phyloP scores from a whole-genome alignment of 148 eudicot species.

The Camellia sinensis region DNA sequence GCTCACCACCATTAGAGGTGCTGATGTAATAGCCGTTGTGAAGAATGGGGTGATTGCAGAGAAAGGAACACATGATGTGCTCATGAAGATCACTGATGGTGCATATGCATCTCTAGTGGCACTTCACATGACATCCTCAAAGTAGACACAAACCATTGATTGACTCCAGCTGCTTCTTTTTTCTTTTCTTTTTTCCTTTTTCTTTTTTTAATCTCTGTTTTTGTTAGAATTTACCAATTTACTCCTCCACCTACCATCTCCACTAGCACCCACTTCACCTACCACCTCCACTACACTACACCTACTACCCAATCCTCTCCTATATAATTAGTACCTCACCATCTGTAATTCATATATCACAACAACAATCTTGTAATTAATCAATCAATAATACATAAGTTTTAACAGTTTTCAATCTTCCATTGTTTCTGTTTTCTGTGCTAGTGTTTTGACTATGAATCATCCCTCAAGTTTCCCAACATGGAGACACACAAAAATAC shows the following conservation, averaged over 20 bases:
- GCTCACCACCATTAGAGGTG: slow-evolving; percentile 54
- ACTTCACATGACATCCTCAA: slow-evolving; percentile 36
- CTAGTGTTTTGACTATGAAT: not conserved
- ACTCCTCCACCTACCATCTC: no score
- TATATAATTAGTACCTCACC: no score
- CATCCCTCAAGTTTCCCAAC: not conserved
- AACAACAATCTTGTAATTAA: no score
- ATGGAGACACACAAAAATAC: no score
- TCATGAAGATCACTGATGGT: slow-evolving; percentile 54
- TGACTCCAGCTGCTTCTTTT: no score
- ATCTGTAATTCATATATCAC: no score
- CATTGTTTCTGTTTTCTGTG: not conserved
- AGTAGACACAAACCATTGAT: not conserved
- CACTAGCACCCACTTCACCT: no score
- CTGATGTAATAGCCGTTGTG: slow-evolving; percentile 65
- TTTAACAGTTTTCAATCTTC: not conserved
- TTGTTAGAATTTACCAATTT: no score
- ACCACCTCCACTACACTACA: no score
- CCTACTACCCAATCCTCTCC: no score
- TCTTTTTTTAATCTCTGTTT: not conserved
- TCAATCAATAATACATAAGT: no score
- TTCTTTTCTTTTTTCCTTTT: no score
- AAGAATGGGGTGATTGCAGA: slow-evolving; percentile 72
- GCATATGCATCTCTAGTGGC: slow-evolving; percentile 76
- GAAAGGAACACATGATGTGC: slow-evolving; percentile 66